phyloP scores from a whole-genome alignment of 257 asterid species.

The Rauvolfia tetraphylla region DNA sequence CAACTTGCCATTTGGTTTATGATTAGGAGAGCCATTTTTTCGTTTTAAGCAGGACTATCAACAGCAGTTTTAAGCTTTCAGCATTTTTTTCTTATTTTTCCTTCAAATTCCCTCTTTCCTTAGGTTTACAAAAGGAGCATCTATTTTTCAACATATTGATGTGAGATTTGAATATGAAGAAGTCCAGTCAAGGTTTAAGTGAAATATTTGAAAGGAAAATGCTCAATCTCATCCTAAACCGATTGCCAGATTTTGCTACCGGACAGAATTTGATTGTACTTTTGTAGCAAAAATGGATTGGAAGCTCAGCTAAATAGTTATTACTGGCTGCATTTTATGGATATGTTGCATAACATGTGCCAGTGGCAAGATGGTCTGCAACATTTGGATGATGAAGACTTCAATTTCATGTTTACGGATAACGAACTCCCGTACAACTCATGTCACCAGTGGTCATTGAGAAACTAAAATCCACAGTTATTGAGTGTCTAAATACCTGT shows the following conservation, averaged over 20 bases:
- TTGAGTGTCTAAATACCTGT: neutral
- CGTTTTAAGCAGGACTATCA: too few species aligned
- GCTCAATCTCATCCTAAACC: neutral
- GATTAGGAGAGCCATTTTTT: neutral
- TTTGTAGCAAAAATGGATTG: neutral
- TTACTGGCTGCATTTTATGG: constrained; percentile 1
- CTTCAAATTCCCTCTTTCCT: neutral
- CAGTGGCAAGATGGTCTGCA: neutral
- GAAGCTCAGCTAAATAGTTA: neutral
- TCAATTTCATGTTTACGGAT: neutral
- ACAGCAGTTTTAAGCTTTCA: neutral
- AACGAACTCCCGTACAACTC: neutral
- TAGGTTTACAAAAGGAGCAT: neutral
- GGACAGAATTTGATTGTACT: neutral
- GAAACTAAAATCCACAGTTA: neutral
- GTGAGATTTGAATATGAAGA: neutral
- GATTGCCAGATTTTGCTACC: neutral
- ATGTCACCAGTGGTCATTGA: neutral
- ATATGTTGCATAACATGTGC: neutral
- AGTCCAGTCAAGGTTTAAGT: neutral
- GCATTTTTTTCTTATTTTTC: neutral
- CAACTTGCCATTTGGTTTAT: neutral
- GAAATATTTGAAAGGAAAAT: neutral
- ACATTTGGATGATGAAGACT: neutral
- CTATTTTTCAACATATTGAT: neutral